These are phyloP conservation scores for Aegilops bicornis DNA, from an alignment of 176 grass and related monocot species.

Conservation along the genomic window DNA sequence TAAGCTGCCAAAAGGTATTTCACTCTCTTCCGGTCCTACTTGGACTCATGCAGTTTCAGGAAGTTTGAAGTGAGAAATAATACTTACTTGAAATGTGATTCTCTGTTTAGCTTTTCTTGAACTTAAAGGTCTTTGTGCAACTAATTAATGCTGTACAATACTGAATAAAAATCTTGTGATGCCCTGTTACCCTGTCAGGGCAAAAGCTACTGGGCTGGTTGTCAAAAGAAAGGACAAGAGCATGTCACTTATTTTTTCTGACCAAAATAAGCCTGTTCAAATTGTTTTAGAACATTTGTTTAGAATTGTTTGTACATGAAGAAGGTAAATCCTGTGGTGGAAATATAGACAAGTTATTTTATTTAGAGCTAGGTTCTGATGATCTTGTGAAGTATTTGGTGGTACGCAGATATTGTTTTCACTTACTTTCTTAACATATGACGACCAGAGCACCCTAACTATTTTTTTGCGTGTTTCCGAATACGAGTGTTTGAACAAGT, in stretches of 20 bases:
- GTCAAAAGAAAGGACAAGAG: not conserved
- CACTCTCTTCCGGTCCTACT: not conserved
- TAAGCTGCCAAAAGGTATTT: not conserved
- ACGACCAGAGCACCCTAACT: not conserved
- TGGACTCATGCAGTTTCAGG: not conserved
- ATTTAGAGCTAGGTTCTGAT: constrained; percentile 8
- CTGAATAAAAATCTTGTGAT: constrained; percentile 1
- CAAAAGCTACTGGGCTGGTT: constrained; percentile 6
- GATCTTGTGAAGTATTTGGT: not conserved
- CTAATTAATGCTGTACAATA: not conserved
- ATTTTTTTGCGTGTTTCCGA: not conserved
- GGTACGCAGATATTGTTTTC: not conserved
- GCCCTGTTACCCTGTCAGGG: not conserved
- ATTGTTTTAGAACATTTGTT: not conserved
- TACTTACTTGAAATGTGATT: constrained; percentile 13
- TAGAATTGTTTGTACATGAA: not conserved
- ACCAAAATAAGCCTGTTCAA: not conserved
- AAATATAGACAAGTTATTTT: constrained; percentile 5
- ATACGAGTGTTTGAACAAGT: not conserved
- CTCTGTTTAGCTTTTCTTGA: not conserved
- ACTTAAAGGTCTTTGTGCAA: constrained; percentile 10
- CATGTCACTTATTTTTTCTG: not conserved
- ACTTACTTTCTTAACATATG: not conserved
- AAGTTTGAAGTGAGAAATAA: not conserved
- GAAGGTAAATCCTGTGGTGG: not conserved